Conservation (phyloP, 2,329 filamentous ascomycete species). For the Penicillium brevicompactum region DNA sequence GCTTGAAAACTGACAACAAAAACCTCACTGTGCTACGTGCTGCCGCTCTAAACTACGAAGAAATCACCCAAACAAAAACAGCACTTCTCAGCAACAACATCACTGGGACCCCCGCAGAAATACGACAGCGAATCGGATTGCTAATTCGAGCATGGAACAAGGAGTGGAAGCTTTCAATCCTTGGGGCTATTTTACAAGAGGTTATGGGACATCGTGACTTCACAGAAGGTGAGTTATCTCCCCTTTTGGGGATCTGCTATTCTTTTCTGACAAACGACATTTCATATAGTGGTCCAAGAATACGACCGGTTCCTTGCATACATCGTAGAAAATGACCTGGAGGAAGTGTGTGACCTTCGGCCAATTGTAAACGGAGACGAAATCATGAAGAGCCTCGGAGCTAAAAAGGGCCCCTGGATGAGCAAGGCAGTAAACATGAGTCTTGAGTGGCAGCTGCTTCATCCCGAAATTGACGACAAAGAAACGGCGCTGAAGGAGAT, state of each 20-base stretch:
- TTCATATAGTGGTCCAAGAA: slow-evolving; percentile 45
- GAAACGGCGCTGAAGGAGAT: slow-evolving; percentile 64
- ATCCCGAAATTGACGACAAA: slow-evolving; percentile 65
- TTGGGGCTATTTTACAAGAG: slow-evolving; percentile 45
- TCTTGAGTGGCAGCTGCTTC: slow-evolving; percentile 83
- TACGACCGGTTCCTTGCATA: slow-evolving; percentile 59
- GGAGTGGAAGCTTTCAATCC: slow-evolving; percentile 43
- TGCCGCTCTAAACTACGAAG: slow-evolving; percentile 62
- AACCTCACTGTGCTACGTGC: slow-evolving; percentile 68
- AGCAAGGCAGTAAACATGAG: slow-evolving; percentile 75
- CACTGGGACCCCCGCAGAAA: slow-evolving; percentile 33
- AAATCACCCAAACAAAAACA: slow-evolving; percentile 65
- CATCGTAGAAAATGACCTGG: slow-evolving; percentile 53
- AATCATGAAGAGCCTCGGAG: slow-evolving; percentile 67
- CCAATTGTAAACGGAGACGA: slow-evolving; percentile 74
- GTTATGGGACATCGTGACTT: slow-evolving; percentile 36
- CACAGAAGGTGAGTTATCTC: slow-evolving; percentile 30
- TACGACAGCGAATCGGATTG: slow-evolving; percentile 40
- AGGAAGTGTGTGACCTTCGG: slow-evolving; percentile 58
- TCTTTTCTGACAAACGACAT: slow-evolving; percentile 9
- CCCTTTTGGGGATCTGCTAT: background rate
- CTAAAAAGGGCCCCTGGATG: slow-evolving; percentile 79
- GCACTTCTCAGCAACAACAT: slow-evolving; percentile 30
- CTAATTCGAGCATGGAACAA: slow-evolving; percentile 38
- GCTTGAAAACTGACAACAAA: slow-evolving; percentile 78